Evolutionary conservation across 1,139 yeast genomes (phyloP).

Genomic region (Suhomyces panamericanus): DNA sequence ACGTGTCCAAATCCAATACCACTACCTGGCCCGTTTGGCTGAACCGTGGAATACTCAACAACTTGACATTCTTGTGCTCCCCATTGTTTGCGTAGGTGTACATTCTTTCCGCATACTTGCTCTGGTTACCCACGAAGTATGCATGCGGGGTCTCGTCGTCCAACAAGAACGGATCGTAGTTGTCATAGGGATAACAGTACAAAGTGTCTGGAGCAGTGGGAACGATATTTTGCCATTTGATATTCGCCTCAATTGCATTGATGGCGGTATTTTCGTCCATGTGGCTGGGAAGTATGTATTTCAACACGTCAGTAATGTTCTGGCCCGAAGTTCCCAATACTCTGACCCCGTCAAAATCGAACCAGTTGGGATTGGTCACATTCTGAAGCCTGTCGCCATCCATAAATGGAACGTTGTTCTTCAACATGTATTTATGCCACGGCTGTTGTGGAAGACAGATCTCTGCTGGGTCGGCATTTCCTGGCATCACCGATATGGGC

Average conservation of each 20-base stretch:
- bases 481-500: constrained; percentile 82
- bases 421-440: constrained; percentile 71
- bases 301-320: constrained; percentile 72
- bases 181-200: constrained; percentile 83
- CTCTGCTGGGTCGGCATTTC: constrained; percentile 80
- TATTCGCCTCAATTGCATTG: constrained; percentile 60
- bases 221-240: constrained; percentile 82
- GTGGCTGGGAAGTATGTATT: constrained; percentile 42
- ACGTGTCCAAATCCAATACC: constrained; percentile 58
- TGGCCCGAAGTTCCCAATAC: constrained; percentile 83
- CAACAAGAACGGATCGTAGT: constrained; percentile 78
- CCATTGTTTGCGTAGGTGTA: constrained; percentile 21
- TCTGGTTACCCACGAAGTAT: constrained; percentile 84
- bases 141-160: constrained; percentile 74
- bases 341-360: constrained; percentile 49
- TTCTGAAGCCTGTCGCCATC: constrained; percentile 42
- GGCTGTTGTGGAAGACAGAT: constrained; percentile 88
- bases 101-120: constrained; percentile 46
- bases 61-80: constrained; percentile 32
- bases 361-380: constrained; percentile 78
- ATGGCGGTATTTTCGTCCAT: constrained; percentile 17
- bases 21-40: constrained; percentile 66
- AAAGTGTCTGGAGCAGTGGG: constrained; percentile 98
- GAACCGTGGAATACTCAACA: constrained; percentile 75
- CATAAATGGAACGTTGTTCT: constrained; percentile 43